Evolutionary conservation across 2,329 filamentous ascomycete species (phyloP).

Genomic region (Verticillium nonalfalfae): DNA sequence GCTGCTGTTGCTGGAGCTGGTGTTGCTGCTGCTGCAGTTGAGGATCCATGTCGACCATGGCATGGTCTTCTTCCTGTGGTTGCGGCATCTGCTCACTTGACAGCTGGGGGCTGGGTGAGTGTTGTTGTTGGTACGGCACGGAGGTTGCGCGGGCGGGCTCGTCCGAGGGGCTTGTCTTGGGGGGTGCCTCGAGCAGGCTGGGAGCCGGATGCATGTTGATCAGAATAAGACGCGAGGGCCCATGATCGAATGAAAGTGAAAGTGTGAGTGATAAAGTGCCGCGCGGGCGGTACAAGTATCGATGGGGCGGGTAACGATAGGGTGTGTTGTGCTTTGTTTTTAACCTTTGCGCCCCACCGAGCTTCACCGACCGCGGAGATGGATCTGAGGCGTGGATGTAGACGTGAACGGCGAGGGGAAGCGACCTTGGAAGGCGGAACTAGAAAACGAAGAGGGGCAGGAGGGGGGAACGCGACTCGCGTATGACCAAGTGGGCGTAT

Average conservation of each 20-base stretch:
- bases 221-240: neutral
- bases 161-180: conserved; percentile 15
- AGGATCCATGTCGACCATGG: neutral
- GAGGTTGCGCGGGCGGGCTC: conserved; percentile 13
- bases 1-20: conserved; percentile 13
- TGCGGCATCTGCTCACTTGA: conserved; percentile 16
- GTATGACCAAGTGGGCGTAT: neutral
- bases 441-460: neutral
- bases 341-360: conserved; percentile 11
- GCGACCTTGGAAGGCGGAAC: conserved; percentile 6
- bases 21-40: conserved; percentile 6
- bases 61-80: conserved; percentile 6
- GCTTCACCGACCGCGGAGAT: conserved; percentile 13
- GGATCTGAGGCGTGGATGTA: conserved; percentile 3
- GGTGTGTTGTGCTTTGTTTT: neutral
- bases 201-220: conserved; percentile 31
- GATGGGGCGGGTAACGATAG: neutral
- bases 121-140: conserved; percentile 8
- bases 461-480: neutral
- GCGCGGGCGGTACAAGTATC: neutral
- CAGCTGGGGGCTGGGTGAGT: conserved; percentile 12
- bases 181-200: conserved; percentile 25
- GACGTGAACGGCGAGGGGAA: conserved; percentile 12
- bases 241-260: neutral
- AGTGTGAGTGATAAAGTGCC: neutral